Evolutionary conservation across 257 asterid species (phyloP).

Genomic region (Rehmannia glutinosa): DNA sequence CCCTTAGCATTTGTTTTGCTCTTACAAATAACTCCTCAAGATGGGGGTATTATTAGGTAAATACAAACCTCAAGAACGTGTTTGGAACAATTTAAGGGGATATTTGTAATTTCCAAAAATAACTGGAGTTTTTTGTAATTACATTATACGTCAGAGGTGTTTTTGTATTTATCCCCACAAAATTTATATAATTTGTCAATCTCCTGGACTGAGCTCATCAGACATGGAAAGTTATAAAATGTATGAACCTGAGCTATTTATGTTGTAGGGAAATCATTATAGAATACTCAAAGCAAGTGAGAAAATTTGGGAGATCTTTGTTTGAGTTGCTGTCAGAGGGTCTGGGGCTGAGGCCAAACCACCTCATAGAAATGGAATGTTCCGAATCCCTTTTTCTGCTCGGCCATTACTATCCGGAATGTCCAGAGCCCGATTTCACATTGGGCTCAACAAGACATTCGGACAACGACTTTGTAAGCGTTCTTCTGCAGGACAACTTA

Average conservation of each 20-base stretch:
- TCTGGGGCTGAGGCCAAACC: conserved; percentile 28
- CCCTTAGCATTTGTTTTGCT: too few relatives aligned
- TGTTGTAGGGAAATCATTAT: conserved; percentile 25
- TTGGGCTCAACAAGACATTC: neutral
- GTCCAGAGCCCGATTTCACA: neutral
- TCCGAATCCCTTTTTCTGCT: neutral
- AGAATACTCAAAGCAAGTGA: conserved; percentile 31
- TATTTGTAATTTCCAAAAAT: too few relatives aligned
- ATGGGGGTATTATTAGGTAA: too few relatives aligned
- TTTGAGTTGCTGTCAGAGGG: conserved; percentile 38
- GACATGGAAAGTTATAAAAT: too few relatives aligned
- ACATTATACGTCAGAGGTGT: too few relatives aligned
- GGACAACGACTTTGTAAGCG: neutral
- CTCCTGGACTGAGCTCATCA: too few relatives aligned
- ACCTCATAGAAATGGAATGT: conserved; percentile 38
- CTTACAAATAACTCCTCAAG: too few relatives aligned
- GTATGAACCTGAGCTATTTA: neutral
- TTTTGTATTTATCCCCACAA: too few relatives aligned
- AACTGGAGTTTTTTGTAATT: too few relatives aligned
- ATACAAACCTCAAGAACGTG: too few relatives aligned
- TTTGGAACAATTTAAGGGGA: too few relatives aligned
- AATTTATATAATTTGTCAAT: too few relatives aligned
- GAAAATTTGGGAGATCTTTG: conserved; percentile 26
- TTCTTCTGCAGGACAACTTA: neutral
- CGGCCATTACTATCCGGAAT: neutral